Conservation (phyloP, 179 eudicot genomes). For the Silene coronaria region DNA sequence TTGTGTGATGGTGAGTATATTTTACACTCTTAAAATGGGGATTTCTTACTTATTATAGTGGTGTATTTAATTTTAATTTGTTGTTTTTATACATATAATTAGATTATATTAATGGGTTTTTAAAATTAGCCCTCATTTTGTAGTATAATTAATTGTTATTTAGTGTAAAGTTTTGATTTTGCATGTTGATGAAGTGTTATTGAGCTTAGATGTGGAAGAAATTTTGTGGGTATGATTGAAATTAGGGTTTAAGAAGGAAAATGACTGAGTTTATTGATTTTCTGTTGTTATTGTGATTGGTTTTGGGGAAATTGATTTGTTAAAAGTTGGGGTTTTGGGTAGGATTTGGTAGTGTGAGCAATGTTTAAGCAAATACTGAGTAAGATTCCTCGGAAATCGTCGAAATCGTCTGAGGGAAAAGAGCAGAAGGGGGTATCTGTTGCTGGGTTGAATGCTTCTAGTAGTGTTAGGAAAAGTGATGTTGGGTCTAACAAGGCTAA, state of each 20-base stretch:
- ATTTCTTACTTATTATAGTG: too few species aligned
- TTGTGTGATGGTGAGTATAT: too few species aligned
- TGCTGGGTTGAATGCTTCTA: constrained; percentile 33
- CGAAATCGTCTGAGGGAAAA: constrained; percentile 38
- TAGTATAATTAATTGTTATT: too few species aligned
- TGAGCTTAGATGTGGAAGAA: constrained; percentile 10
- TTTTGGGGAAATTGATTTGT: constrained; percentile 16
- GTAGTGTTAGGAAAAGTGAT: constrained; percentile 43
- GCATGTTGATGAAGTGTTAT: too few species aligned
- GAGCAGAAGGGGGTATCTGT: constrained; percentile 30
- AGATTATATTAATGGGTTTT: too few species aligned
- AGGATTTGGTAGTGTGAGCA: constrained; percentile 19
- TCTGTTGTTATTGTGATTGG: constrained; percentile 7
- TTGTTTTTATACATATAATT: too few species aligned
- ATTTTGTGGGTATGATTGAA: constrained; percentile 20
- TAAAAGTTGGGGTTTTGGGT: constrained; percentile 10
- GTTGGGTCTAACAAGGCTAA: constrained; percentile 31
- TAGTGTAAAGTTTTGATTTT: too few species aligned
- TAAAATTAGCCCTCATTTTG: too few species aligned
- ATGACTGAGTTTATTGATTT: background rate
- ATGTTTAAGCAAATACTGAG: constrained; percentile 51
- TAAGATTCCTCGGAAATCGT: constrained; percentile 47
- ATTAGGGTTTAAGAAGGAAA: constrained; percentile 13
- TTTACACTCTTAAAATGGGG: too few species aligned
- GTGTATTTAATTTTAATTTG: too few species aligned